Conservation (phyloP, 345 rosid genomes). For the Noccaea bulbosa region DNA sequence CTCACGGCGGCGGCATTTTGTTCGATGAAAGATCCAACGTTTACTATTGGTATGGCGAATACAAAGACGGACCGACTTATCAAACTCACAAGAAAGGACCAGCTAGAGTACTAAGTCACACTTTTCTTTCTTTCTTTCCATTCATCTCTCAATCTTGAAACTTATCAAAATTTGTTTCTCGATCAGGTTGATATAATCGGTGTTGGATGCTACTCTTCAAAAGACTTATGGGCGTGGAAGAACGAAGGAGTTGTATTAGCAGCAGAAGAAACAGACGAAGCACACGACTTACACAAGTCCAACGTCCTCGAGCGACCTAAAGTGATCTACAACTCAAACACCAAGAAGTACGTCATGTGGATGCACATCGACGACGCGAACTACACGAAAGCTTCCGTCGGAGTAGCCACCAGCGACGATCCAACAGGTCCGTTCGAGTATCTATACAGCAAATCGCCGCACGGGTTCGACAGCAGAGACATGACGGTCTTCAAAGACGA, state of each 20-base stretch:
- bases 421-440: conserved; percentile 88
- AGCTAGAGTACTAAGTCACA: conserved; percentile 74
- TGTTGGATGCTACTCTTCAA: conserved; percentile 95
- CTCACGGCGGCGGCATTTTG: conserved; percentile 87
- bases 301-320: conserved; percentile 95
- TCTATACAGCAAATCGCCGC: conserved; percentile 73
- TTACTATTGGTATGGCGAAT: conserved; percentile 95
- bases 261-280: conserved; percentile 70
- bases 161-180: background rate
- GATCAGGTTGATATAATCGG: conserved; percentile 94
- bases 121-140: background rate
- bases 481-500: conserved; percentile 93
- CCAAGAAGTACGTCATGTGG: conserved; percentile 90
- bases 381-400: conserved; percentile 91
- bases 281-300: conserved; percentile 79
- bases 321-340: conserved; percentile 75
- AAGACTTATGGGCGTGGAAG: conserved; percentile 93
- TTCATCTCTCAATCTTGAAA: conserved; percentile 4
- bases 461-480: conserved; percentile 87
- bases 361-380: conserved; percentile 92
- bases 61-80: conserved; percentile 94
- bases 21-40: conserved; percentile 60
- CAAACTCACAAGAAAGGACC: conserved; percentile 73
- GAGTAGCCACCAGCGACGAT: conserved; percentile 70
- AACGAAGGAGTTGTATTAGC: conserved; percentile 86